Base-by-base conservation (phyloP, 2,329 filamentous ascomycete species). In the Neophaeococcomyces aloes region DNA sequence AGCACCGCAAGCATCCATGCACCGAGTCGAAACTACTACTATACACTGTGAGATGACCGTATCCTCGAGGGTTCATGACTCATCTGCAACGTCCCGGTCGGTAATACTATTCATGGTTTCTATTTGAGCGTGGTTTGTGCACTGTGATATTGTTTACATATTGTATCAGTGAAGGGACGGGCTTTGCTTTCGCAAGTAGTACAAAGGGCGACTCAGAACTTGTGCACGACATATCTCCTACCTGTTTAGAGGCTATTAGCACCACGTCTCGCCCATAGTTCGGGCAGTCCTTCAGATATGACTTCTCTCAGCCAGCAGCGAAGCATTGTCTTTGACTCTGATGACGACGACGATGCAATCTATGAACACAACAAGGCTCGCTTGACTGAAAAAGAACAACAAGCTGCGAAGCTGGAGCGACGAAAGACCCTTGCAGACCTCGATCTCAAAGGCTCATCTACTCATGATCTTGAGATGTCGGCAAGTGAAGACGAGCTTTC, bases 301-400 rank as follows among this genome's bases (percentile, higher is more conserved):
- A 42, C 18, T 18, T 32, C 39, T 7, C 17, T 42, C 21, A 18
- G 14, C 15, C n/a, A 19, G 17, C 30, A 42, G 30, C 39, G 35
- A 32, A 42, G 39, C 27, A 25, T 35, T 7, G 31, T 42, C 14
- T 34, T 42, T 21, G 52, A 54, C 45, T 54, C 52, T 25, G 51
- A 53, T 42, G 52, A 54, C 36, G 52, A 54, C 36, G 52, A 52
- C 14, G 52, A 47, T 11, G 48, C 48, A 14, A 46, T 52, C 29
- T 54, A 54, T 31, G 49, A 49, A 25, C 51, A 51, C 42, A 52
- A 42, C 17, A 42, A 48, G 31, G 48, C 50, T 23, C 45, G 46
- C n/a, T 29, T 45, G 25, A 44, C 40, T 7, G 35, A 42, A 32
- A 45, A 45, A 30, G 48, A 54, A 17, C 46, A 46, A 35, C 35